A percentile compares a stretch with the other conserved stretches of the same genome.
Conservation (phyloP, 495 filamentous ascomycete species). For the Beverwykella pulmonaria region DNA sequence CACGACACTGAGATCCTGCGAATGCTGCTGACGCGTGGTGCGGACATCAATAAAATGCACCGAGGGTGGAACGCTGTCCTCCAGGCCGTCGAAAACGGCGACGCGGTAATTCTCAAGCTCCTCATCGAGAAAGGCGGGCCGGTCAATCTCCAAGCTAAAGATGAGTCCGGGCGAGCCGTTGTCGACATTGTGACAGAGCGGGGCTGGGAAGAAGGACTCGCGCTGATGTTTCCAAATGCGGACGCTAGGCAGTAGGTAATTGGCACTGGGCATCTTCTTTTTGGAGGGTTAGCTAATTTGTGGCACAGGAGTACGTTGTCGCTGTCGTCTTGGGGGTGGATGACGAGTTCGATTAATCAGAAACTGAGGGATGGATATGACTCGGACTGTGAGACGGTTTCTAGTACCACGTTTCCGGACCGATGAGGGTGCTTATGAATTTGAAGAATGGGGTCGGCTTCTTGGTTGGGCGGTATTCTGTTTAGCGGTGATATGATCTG, state of each 20-base stretch:
- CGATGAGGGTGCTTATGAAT: not conserved
- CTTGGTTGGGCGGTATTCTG: no score
- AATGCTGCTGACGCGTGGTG: constrained; percentile 55
- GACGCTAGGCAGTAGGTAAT: constrained; percentile 23
- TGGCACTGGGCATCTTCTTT: not conserved
- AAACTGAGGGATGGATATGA: not conserved
- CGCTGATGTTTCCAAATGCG: constrained; percentile 22
- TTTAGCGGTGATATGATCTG: no score
- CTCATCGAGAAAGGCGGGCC: constrained; percentile 50
- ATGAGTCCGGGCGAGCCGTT: constrained; percentile 48
- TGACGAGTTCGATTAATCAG: not conserved
- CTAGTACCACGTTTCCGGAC: not conserved
- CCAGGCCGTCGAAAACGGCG: constrained; percentile 42
- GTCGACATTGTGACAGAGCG: constrained; percentile 45
- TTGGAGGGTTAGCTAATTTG: not conserved
- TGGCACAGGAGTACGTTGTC: not conserved
- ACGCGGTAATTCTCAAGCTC: constrained; percentile 47
- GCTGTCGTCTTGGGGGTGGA: not conserved
- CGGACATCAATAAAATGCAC: constrained; percentile 58
- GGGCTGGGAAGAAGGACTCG: constrained; percentile 29
- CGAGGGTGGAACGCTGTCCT: constrained; percentile 56
- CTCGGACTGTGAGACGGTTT: not conserved
- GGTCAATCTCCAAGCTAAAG: constrained; percentile 49
- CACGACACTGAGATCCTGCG: constrained; percentile 56
- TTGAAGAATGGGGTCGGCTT: no score